These are phyloP conservation scores for Sporothrix dimorphospora DNA, from an alignment of 2,329 filamentous ascomycete species.

Conservation along the genomic window DNA sequence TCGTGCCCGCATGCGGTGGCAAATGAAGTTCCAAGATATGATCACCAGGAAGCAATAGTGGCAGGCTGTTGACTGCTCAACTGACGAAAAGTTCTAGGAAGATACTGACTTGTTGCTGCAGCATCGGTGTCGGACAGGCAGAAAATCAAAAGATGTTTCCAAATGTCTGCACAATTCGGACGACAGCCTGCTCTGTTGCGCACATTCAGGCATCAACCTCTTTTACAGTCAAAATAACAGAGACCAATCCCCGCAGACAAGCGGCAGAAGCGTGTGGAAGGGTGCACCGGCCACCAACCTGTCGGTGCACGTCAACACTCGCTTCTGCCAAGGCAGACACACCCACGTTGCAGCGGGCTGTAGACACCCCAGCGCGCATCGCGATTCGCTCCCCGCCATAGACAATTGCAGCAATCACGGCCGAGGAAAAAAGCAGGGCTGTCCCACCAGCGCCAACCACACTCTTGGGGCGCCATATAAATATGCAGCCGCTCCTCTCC, in stretches of 20 bases:
- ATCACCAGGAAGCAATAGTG: not conserved
- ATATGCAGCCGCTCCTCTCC: conserved; percentile 36
- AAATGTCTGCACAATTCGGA: not conserved
- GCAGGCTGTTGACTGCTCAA: not conserved
- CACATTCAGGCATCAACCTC: conserved; percentile 17
- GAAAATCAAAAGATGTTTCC: not conserved
- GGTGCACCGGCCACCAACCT: conserved; percentile 12
- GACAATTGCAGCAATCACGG: conserved; percentile 27
- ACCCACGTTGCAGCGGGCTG: conserved; percentile 27
- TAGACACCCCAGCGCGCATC: conserved; percentile 25
- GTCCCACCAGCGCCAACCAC: conserved; percentile 23
- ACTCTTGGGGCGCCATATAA: conserved; percentile 20
- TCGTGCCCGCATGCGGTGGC: not conserved
- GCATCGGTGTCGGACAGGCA: not conserved
- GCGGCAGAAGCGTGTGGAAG: not conserved
- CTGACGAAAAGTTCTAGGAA: not conserved
- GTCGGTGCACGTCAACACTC: conserved; percentile 18
- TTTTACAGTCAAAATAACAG: not conserved
- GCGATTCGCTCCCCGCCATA: conserved; percentile 28
- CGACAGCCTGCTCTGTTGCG: not conserved
- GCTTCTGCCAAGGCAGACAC: conserved; percentile 31
- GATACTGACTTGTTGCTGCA: not conserved
- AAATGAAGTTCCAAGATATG: not conserved
- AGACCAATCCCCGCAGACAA: not conserved
- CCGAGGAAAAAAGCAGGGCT: conserved; percentile 30